Evolutionary conservation across 257 asterid species (phyloP).

Genomic region (Lantana camara): DNA sequence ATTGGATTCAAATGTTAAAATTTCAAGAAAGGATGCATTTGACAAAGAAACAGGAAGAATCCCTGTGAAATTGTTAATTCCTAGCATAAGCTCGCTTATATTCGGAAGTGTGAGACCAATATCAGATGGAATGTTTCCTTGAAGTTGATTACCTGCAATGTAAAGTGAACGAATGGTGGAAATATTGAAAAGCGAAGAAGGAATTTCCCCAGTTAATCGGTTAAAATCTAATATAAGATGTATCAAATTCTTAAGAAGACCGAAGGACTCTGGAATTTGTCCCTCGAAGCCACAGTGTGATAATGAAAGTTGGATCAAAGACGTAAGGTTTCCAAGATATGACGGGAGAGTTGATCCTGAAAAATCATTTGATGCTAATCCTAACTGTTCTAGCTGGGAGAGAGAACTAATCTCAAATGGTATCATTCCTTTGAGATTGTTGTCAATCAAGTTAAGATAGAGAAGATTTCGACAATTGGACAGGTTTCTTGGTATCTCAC

Average conservation of each 20-base stretch:
- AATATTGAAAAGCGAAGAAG: constrained; percentile 31
- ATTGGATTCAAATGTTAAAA: constrained; percentile 19
- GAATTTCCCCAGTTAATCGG: constrained; percentile 30
- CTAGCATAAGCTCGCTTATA: constrained; percentile 14
- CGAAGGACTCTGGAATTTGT: constrained; percentile 36
- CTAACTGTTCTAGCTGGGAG: constrained; percentile 19
- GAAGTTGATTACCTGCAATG: constrained; percentile 2
- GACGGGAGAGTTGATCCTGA: constrained; percentile 38
- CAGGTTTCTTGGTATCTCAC: constrained; percentile 37
- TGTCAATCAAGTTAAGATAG: constrained; percentile 23
- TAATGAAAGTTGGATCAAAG: constrained; percentile 15
- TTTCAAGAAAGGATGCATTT: constrained; percentile 28
- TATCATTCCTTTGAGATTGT: constrained; percentile 27
- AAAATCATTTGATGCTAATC: constrained; percentile 25
- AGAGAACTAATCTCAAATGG: constrained; percentile 31
- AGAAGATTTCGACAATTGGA: constrained; percentile 27
- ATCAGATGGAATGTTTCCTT: constrained; percentile 22
- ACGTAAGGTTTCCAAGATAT: constrained; percentile 37
- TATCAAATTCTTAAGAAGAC: constrained; percentile 17
- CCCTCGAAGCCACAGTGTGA: constrained; percentile 29
- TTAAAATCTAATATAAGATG: constrained; percentile 22
- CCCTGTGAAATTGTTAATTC: constrained; percentile 35
- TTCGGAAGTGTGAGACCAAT: constrained; percentile 24
- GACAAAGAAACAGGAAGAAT: background rate
- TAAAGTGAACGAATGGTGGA: constrained; percentile 25